Conservation (phyloP, 768 basidiomycete species). For the Auricularia sp. region DNA sequence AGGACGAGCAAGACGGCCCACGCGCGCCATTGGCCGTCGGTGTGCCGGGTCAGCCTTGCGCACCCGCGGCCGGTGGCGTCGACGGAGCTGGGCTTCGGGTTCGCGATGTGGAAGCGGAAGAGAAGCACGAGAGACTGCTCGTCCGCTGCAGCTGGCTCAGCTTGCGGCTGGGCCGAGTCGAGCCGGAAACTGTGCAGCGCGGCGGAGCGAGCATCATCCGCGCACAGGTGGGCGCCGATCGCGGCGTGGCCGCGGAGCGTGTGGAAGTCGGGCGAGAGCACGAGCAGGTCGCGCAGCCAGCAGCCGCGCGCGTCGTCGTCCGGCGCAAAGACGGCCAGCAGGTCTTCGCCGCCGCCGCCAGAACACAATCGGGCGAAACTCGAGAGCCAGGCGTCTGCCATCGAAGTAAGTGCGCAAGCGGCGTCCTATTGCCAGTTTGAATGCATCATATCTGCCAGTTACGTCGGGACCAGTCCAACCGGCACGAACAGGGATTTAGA, state of each 20-base stretch:
- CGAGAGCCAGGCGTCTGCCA: too few relatives aligned
- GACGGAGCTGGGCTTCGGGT: constrained; percentile 12
- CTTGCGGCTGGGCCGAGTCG: neutral
- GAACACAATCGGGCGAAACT: neutral
- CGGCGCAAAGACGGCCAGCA: neutral
- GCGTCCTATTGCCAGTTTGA: too few relatives aligned
- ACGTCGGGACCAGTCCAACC: too few relatives aligned
- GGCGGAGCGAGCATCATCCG: neutral
- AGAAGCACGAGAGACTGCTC: constrained; percentile 6
- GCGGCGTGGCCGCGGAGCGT: constrained; percentile 24
- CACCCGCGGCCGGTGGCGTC: constrained; percentile 24
- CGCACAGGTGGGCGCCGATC: constrained; percentile 23
- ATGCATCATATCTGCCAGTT: too few relatives aligned
- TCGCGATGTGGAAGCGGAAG: constrained; percentile 26
- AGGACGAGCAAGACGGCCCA: constrained; percentile 24
- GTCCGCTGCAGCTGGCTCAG: constrained; percentile 1
- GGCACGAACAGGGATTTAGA: too few relatives aligned
- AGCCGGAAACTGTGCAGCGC: constrained; percentile 6
- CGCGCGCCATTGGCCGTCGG: constrained; percentile 25
- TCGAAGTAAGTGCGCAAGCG: too few relatives aligned
- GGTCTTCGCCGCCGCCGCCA: neutral
- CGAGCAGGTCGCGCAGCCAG: constrained; percentile 26
- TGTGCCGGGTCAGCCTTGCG: constrained; percentile 20
- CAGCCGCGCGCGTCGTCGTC: neutral
- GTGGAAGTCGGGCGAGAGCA: constrained; percentile 34